Evolutionary conservation across 2,329 filamentous ascomycete genomes (phyloP).

Genomic region (Calonectria pseudoturangicola): DNA sequence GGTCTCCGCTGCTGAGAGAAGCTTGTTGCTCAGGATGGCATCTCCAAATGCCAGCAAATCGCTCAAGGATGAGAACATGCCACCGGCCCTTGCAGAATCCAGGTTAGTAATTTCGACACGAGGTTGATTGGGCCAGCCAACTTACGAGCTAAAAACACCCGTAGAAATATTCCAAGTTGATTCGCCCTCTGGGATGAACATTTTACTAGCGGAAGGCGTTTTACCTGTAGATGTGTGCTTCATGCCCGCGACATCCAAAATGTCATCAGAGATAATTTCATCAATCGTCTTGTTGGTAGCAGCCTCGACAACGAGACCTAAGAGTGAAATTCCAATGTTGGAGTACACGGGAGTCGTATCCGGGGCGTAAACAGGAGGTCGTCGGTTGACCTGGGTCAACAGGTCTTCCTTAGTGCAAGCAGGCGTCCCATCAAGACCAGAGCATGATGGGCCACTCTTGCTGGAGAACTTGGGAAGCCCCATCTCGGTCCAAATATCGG

Average conservation of each 20-base stretch:
- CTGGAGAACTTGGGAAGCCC: conserved; percentile 58
- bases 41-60: conserved; percentile 65
- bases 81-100: conserved; percentile 56
- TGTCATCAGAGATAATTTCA: conserved; percentile 61
- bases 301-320: conserved; percentile 67
- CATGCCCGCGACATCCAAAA: conserved; percentile 66
- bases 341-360: conserved; percentile 69
- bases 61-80: conserved; percentile 63
- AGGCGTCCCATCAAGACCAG: conserved; percentile 58
- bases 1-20: conserved; percentile 63
- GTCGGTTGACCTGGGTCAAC: conserved; percentile 52
- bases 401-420: conserved; percentile 57
- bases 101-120: not conserved
- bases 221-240: conserved; percentile 61
- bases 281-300: conserved; percentile 63
- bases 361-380: conserved; percentile 63
- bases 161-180: conserved; percentile 58
- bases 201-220: conserved; percentile 55
- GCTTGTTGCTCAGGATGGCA: conserved; percentile 64
- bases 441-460: conserved; percentile 57
- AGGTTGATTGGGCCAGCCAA: fast-evolving
- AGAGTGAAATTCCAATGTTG: conserved; percentile 66
- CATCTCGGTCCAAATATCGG: conserved; percentile 54
- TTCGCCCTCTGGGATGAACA: conserved; percentile 61
- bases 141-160: conserved; percentile 60